Evolutionary conservation across 1,139 yeast genomes (phyloP), one percentile per base, ranked within the genome.

Genomic region (Geotrichum restrictum): DNA sequence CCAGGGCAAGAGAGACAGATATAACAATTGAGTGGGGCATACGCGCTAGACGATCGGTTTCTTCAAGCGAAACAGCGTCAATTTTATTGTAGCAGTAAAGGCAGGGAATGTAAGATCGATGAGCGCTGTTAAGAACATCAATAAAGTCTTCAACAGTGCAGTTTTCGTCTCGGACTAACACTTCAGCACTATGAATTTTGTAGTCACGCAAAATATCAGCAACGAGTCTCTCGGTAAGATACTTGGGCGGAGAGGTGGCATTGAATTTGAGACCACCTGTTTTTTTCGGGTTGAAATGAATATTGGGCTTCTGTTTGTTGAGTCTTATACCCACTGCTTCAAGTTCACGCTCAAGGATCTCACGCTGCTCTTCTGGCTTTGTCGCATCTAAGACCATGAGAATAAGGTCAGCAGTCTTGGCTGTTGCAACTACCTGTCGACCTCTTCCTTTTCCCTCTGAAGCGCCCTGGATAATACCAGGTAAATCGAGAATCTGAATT

Each of bases 371-470:
- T 37, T 82, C 82, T 39, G 95, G 87, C 69, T 93, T 93, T 2
- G 98, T 91, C 2, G 98, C 97, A 71, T 93, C 98, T 60, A 93
- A 72, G 51, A 93, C 93, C 95, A 93, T 93, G 66, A 93, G 73
- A 58, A 93, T 84, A 66, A 93, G 74, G 66, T 93, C 98, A 0
- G 97, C 89, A 0, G 98, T 93, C 69, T 94, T 83, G 0, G 97
- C 96, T 0, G 96, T 94, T 0, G 98, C 87, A 60, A 93, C 91
- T 43, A 93, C 98, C 68, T 93, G 98, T 62, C 96, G 78, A 56
- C 98, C 98, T 70, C 98, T 81, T 64, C 98, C 98, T 69, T 91
- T 89, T 64, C 98, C 98, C 66, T 88, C 96, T 29, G 95, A 78
- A 13, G 98, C 98, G 40, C 98, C 98, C 67, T 88, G 88, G 57